Percentiles rank a stretch among this genome's conserved stretches.
Evolutionary conservation across 305 asterid species (phyloP).

Genomic region (Salvia sclarea): DNA sequence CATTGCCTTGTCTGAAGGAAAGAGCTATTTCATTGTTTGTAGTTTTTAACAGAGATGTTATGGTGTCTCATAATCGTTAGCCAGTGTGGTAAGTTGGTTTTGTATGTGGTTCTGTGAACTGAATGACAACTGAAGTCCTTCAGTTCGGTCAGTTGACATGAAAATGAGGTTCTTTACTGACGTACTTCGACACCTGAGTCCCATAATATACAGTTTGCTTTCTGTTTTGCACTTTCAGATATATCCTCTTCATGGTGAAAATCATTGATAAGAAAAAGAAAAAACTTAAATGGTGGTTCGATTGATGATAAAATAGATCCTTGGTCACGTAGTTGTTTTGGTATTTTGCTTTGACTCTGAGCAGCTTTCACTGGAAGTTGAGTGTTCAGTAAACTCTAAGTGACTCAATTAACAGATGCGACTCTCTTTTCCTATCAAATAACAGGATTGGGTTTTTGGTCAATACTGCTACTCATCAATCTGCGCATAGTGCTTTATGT

Average conservation of each 20-base stretch:
- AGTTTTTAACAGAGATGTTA: constrained; percentile 22
- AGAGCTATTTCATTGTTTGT: constrained; percentile 5
- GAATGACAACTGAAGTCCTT: background rate
- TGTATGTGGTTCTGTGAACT: constrained; percentile 13
- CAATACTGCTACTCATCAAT: background rate
- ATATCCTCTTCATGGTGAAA: constrained; percentile 8
- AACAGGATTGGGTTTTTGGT: constrained; percentile 26
- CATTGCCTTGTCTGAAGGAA: constrained; percentile 21
- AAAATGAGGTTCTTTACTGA: constrained; percentile 2
- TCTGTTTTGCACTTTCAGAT: constrained; percentile 20
- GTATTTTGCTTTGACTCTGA: constrained; percentile 13
- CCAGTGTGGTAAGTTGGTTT: constrained; percentile 22
- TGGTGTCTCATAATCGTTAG: constrained; percentile 17
- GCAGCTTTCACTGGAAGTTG: constrained; percentile 16
- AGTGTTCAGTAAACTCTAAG: constrained; percentile 28
- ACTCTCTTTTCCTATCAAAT: constrained; percentile 7
- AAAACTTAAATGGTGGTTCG: too few relatives aligned
- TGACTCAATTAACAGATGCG: constrained; percentile 20
- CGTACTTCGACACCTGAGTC: constrained; percentile 16
- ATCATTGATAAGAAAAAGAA: background rate
- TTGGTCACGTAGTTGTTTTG: background rate
- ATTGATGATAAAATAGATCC: too few relatives aligned
- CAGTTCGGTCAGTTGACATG: constrained; percentile 11
- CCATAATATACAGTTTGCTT: constrained; percentile 5
- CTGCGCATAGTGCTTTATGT: constrained; percentile 14